Base-by-base conservation (phyloP, 371 early-diverging fungal species). In the Mucor irregularis region DNA sequence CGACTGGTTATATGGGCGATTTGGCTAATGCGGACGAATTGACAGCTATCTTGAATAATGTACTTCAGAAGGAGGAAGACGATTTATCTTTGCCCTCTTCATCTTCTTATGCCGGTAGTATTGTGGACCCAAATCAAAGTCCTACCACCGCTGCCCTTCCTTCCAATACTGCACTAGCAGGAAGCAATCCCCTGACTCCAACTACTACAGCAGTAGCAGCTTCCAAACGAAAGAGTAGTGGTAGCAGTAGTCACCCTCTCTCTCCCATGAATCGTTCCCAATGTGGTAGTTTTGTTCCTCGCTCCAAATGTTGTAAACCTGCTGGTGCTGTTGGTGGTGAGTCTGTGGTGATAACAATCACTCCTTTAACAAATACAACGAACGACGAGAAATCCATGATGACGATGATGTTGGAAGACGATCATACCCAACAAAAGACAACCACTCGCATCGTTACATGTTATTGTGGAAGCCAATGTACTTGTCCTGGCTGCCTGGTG, bases 291-390 rank as follows among this genome's bases (percentile, higher is more conserved):
- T 65, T 62, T 53, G 57, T 49, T 5, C 66, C 66, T 42, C 60
- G 54, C 33, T 37, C 49, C 14, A 56, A 29, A 25, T 64, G 65
- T 40, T 57, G 54, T 28, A 39, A 51, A 24, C 50, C 62, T 16
- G 24, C 34, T 22, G 35, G 44, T 19, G 16, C 49, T 17, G 25
- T 40, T 1, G 53, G 30, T 17, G 68, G 64, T 8, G 78, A 77
- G 58, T 77, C 78, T 2, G 74, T 77, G 3, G 68, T 74, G 25
- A 70, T 77, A 21, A 77, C 74, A 19, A 77, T 77, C 25, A 73
- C 78, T 3, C 78, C 78, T 16, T 53, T 76, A 7, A 34, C 45
- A 3, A 43, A 42, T 5, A 56, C 45, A 11, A 43, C 34, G 16
- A 26, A 44, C 6, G 10, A 49, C 16, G 16, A 8, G 21, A 49